These are phyloP conservation scores for Cyberlindnera maclurae DNA, from an alignment of 805 yeast species.

Conservation along the genomic window DNA sequence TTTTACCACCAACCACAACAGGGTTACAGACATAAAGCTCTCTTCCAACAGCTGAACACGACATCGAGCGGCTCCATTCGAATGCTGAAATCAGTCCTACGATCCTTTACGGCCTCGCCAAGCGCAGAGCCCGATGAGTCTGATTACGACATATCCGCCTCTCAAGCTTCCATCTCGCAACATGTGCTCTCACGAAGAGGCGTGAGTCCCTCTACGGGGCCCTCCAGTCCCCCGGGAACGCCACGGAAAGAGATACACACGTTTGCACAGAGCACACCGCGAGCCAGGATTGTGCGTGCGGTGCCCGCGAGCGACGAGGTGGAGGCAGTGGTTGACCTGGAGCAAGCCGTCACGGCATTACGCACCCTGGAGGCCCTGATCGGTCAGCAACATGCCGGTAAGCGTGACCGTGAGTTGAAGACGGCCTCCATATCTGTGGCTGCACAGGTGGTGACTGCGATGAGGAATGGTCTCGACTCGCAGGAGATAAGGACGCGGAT, in stretches of 20 bases:
- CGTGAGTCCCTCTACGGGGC: slow-evolving; percentile 1
- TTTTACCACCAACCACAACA: no score
- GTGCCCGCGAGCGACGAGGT: slow-evolving; percentile 3
- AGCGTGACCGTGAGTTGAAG: slow-evolving; percentile 5
- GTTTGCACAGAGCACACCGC: neutral
- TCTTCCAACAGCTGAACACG: no score
- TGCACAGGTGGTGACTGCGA: slow-evolving; percentile 4
- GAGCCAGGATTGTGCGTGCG: no score
- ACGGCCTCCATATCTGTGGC: slow-evolving; percentile 4
- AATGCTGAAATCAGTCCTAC: slow-evolving; percentile 10
- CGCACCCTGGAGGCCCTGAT: slow-evolving; percentile 6
- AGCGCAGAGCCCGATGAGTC: slow-evolving; percentile 9
- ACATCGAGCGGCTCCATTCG: no score
- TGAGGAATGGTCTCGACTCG: slow-evolving; percentile 1
- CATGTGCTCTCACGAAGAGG: slow-evolving; percentile 6
- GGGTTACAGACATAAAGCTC: no score
- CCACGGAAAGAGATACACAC: neutral
- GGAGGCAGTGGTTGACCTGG: slow-evolving; percentile 10
- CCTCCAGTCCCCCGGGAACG: neutral
- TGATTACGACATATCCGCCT: slow-evolving; percentile 9
- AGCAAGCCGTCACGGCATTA: slow-evolving; percentile 6
- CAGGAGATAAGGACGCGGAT: neutral
- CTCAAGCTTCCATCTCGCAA: slow-evolving; percentile 8
- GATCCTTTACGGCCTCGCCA: slow-evolving; percentile 8
- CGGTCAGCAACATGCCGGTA: neutral